Conservation (phyloP, 495 filamentous ascomycete species). For the Acidiella bohemica region DNA sequence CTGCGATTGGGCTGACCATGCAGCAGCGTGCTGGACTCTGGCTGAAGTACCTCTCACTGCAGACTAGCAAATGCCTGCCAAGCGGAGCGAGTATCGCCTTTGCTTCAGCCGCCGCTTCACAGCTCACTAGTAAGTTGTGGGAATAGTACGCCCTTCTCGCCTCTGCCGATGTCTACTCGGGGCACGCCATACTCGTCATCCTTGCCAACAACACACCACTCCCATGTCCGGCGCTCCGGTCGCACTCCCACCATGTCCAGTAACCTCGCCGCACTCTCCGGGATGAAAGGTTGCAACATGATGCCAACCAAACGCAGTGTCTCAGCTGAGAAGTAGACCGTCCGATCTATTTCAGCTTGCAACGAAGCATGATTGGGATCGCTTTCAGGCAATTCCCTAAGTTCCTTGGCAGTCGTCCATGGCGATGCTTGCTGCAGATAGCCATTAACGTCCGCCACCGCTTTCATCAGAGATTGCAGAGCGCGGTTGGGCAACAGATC, state of each 20-base stretch:
- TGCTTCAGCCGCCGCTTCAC: too few relatives aligned
- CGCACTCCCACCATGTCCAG: conserved; percentile 67
- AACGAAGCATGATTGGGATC: background rate
- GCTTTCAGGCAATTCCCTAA: background rate
- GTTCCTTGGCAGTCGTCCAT: conserved; percentile 31
- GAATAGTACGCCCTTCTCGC: conserved; percentile 40
- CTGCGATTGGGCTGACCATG: too few relatives aligned
- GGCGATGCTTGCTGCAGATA: conserved; percentile 49
- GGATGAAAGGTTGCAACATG: conserved; percentile 82
- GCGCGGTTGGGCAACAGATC: conserved; percentile 49
- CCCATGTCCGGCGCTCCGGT: conserved; percentile 42
- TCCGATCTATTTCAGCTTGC: conserved; percentile 30
- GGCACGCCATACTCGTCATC: conserved; percentile 57
- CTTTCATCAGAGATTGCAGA: conserved; percentile 51
- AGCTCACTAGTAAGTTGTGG: conserved; percentile 40
- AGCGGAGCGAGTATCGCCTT: too few relatives aligned
- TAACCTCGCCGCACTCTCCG: conserved; percentile 57
- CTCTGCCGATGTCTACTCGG: conserved; percentile 30
- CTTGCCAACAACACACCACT: conserved; percentile 39
- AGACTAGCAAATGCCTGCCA: too few relatives aligned
- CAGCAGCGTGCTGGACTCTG: too few relatives aligned
- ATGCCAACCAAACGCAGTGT: conserved; percentile 70
- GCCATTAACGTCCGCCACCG: conserved; percentile 51
- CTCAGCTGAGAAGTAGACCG: conserved; percentile 61
- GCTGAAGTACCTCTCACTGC: too few relatives aligned